Percentiles rank a stretch among this genome's conserved stretches.
Conservation (phyloP, 257 asterid species). For the Pogostemon cablin region DNA sequence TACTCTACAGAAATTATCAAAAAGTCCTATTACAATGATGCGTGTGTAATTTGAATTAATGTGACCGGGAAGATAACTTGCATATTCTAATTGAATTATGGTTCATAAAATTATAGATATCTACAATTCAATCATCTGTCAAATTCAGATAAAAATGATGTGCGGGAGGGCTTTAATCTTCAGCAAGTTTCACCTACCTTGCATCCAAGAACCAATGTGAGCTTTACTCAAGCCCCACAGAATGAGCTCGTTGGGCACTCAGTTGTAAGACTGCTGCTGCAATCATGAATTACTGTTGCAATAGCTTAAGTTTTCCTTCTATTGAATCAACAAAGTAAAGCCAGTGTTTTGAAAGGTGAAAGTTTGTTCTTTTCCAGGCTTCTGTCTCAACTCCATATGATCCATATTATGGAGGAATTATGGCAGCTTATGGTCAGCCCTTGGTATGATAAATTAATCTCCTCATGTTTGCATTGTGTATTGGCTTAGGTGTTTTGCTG, state of each 20-base stretch:
- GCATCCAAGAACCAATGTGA: constrained; percentile 51
- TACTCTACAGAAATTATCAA: not conserved
- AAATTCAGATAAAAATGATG: constrained; percentile 51
- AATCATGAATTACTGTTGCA: constrained; percentile 9
- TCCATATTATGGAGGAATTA: constrained; percentile 70
- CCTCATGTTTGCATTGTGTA: constrained; percentile 14
- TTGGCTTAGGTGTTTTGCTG: not conserved
- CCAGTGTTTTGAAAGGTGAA: constrained; percentile 7
- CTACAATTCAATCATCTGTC: not conserved
- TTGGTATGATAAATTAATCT: constrained; percentile 50
- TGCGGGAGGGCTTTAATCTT: constrained; percentile 39
- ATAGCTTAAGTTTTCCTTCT: too few species aligned
- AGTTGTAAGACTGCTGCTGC: constrained; percentile 51
- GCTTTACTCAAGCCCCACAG: constrained; percentile 56
- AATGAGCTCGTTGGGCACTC: constrained; percentile 76
- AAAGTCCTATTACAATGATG: too few species aligned
- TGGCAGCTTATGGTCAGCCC: constrained; percentile 82
- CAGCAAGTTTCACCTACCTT: constrained; percentile 50
- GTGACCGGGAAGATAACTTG: too few species aligned
- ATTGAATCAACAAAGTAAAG: not conserved
- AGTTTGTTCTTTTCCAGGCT: constrained; percentile 48
- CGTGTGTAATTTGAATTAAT: too few species aligned
- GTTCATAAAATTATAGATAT: too few species aligned
- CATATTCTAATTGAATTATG: too few species aligned
- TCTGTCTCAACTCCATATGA: constrained; percentile 62